phyloP scores from a whole-genome alignment of 306 rosid genomes.

The Hylodesmum podocarpum region DNA sequence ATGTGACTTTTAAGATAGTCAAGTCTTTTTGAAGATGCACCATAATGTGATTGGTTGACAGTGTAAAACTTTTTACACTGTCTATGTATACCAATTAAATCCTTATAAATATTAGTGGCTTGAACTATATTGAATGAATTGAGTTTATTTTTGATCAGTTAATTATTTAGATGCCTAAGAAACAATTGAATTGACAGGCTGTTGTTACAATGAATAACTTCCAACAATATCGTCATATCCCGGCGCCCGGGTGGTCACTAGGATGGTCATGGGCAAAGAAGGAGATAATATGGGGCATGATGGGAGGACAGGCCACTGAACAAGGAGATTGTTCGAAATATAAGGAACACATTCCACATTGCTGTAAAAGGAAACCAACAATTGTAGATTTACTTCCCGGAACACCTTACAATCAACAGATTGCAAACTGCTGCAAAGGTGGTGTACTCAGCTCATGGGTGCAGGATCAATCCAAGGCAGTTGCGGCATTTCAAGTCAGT shows the following conservation, averaged over 20 bases:
- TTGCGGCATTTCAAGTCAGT: slow-evolving; percentile 72
- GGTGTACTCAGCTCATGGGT: slow-evolving; percentile 81
- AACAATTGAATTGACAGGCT: slow-evolving; percentile 53
- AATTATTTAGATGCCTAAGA: slow-evolving; percentile 23
- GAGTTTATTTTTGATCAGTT: background rate
- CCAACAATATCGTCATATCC: slow-evolving; percentile 79
- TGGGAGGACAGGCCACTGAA: slow-evolving; percentile 78
- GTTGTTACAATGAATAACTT: slow-evolving; percentile 72
- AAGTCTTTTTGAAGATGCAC: too few relatives aligned
- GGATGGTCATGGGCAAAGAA: slow-evolving; percentile 91
- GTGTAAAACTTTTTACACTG: too few relatives aligned
- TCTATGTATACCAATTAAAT: too few relatives aligned
- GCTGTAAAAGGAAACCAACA: slow-evolving; percentile 71
- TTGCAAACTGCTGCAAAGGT: slow-evolving; percentile 87
- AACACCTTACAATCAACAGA: slow-evolving; percentile 78
- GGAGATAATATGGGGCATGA: slow-evolving; percentile 82
- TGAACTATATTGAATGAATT: slow-evolving; percentile 14
- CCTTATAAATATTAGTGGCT: background rate
- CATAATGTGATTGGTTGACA: too few relatives aligned
- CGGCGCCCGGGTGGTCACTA: slow-evolving; percentile 79
- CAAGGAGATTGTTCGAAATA: slow-evolving; percentile 91
- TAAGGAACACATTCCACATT: slow-evolving; percentile 59
- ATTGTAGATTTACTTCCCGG: slow-evolving; percentile 82
- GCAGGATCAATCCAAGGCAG: slow-evolving; percentile 68
- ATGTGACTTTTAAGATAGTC: too few relatives aligned